These are phyloP conservation scores for Triticum aestivum DNA, from an alignment of 176 grass and related monocot genomes.

Conservation along the genomic window IWGSC_CS_RefSeq_v2.1 NC_057809.1:487732401-487732900, in stretches of 20 bases:
- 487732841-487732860: not conserved
- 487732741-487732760: not conserved
- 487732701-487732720: not conserved
- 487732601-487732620: no score
- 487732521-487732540: not conserved
- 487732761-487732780: not conserved
- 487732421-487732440: not conserved
- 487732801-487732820: not conserved
- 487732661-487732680: not conserved
- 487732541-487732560: not conserved
- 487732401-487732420: not conserved
- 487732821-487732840: not conserved
- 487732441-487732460: not conserved
- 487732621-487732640: conserved; percentile 8
- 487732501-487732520: not conserved
- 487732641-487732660: not conserved
- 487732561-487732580: not conserved
- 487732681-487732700: not conserved
- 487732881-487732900: not conserved
- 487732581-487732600: not conserved
- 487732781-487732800: not conserved
- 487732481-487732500: not conserved
- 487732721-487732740: not conserved
- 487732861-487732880: not conserved
- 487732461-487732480: not conserved